phyloP scores from a whole-genome alignment of 495 filamentous ascomycete species.

The Talaromyces stipitatus region DNA sequence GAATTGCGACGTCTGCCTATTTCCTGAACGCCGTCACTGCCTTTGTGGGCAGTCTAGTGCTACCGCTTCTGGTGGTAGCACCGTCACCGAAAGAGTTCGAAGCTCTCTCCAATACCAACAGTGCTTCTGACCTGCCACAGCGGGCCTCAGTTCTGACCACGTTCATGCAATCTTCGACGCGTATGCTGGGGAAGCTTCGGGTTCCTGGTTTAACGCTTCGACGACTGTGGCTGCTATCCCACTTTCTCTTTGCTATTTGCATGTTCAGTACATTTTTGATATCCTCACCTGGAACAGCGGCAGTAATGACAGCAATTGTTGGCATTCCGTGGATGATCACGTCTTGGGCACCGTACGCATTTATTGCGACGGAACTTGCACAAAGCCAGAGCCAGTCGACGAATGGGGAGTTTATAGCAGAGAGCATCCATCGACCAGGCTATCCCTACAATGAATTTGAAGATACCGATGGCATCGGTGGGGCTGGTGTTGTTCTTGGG shows the following conservation, averaged over 20 bases:
- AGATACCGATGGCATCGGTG: constrained; percentile 43
- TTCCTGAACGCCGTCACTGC: constrained; percentile 78
- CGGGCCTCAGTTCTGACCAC: background rate
- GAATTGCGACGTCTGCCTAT: constrained; percentile 73
- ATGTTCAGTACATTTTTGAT: constrained; percentile 53
- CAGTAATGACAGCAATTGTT: constrained; percentile 64
- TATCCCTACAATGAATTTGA: constrained; percentile 4
- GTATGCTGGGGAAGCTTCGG: background rate
- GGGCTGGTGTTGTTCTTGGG: constrained; percentile 82
- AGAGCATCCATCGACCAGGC: background rate
- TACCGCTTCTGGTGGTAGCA: constrained; percentile 64
- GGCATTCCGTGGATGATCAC: constrained; percentile 88
- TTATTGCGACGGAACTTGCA: constrained; percentile 80
- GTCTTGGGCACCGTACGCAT: constrained; percentile 85
- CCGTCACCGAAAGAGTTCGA: background rate
- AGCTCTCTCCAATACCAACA: background rate
- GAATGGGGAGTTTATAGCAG: background rate
- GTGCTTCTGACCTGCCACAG: background rate
- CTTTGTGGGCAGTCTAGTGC: constrained; percentile 65
- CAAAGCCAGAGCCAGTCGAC: constrained; percentile 55
- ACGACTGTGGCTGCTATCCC: background rate
- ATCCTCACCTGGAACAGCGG: constrained; percentile 54
- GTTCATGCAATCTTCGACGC: background rate
- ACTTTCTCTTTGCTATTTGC: background rate
- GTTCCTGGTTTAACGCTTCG: background rate